Conservation (phyloP, 1,139 yeast genomes). For the Kodamaea alishanica region DNA sequence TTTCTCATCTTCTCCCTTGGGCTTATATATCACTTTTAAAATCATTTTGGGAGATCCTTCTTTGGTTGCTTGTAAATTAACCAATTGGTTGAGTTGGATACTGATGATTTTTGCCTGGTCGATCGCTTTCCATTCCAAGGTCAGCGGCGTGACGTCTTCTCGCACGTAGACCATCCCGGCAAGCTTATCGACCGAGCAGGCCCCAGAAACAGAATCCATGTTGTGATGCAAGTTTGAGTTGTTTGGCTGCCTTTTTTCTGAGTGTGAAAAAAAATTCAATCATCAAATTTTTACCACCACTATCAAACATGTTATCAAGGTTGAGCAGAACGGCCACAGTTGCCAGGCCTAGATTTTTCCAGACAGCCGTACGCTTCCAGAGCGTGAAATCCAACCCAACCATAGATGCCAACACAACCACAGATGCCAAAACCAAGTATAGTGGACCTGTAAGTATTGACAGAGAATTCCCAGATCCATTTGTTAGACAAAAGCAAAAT, state of each 20-base stretch:
- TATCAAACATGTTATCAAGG: neutral
- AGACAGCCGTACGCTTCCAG: slow-evolving; percentile 1
- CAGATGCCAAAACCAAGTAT: slow-evolving; percentile 5
- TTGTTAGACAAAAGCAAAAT: slow-evolving; percentile 49
- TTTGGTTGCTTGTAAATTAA: slow-evolving; percentile 72
- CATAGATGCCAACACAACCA: neutral
- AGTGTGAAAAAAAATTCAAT: slow-evolving; percentile 1
- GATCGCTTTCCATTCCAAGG: slow-evolving; percentile 68
- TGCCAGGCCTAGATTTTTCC: neutral
- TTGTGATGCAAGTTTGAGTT: slow-evolving; percentile 1
- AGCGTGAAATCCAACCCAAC: slow-evolving; percentile 2
- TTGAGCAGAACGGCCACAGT: neutral
- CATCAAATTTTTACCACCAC: neutral
- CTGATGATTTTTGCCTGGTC: slow-evolving; percentile 50
- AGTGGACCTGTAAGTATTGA: slow-evolving; percentile 52
- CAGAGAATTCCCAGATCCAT: slow-evolving; percentile 73
- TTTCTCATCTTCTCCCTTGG: slow-evolving; percentile 37
- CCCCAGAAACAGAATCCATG: slow-evolving; percentile 50
- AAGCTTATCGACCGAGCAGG: slow-evolving; percentile 63
- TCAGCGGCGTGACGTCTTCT: slow-evolving; percentile 65
- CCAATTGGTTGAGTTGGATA: slow-evolving; percentile 50
- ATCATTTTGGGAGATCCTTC: slow-evolving; percentile 67
- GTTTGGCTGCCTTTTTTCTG: neutral
- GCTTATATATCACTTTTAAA: slow-evolving; percentile 52
- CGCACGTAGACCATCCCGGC: slow-evolving; percentile 64